Base-by-base conservation (phyloP, 495 filamentous ascomycete genomes). In the Tuber brumale region DNA sequence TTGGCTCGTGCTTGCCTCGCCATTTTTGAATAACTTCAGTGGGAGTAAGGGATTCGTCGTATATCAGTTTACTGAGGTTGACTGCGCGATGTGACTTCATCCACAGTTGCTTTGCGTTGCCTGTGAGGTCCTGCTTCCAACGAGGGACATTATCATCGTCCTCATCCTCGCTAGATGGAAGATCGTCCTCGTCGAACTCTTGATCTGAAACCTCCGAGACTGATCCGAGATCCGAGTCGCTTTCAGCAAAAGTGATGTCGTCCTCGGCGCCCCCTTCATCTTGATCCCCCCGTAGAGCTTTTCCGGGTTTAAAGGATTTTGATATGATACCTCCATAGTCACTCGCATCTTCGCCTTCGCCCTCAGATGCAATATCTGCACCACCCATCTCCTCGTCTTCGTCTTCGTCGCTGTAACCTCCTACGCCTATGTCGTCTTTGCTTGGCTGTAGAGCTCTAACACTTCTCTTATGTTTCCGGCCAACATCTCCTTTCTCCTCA, bases 211-310 rank as follows among this genome's bases (percentile, higher is more conserved):
- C 90, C 6, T 86, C 91, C n/a, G 92, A 96, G 48, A 97, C 85
- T 21, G 95, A 97, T 19, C 95, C 95, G 5, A 98, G 86, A 83
- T 98, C 96, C 10, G 95, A 97, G 82, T 99, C 95, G 81, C 92
- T 95, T 81, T 98, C 94, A 1, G 95, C 94, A 84, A 97, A 99
- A n/a, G 89, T 92, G 77, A 97, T 76, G 69, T 89, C 91, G 61
- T 89, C 91, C 46, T 90, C 89, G 19, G 86, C 85, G 12, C 82
- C 85, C 14, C 70, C 79, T 57, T 85, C 85, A 45, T 79, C 76
- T 27, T 85, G 81, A 72, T 88, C 85, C 23, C 84, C 84, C 37
- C 81, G 84, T 81, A 91, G 89, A 71, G 88, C 84, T 69, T 85
- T 88, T 45, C 89, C 89, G n/a, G 89, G 81, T 74, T 86, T 89